Evolutionary conservation across 2,329 filamentous ascomycete genomes (phyloP).

Genomic region (Escovopsis sp.): DNA sequence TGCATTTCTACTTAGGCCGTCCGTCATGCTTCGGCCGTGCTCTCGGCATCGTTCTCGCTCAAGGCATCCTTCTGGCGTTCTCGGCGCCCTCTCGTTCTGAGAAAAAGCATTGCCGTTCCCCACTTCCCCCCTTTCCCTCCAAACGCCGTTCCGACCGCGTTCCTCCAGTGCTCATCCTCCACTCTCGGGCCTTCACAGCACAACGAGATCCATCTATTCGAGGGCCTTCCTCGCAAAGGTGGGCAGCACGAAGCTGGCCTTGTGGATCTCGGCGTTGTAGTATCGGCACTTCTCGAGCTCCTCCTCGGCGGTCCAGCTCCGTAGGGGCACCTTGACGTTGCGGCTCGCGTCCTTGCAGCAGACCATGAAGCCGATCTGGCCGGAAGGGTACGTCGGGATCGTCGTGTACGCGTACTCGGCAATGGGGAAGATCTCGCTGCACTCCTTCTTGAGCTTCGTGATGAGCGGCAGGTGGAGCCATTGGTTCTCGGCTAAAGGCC

Average conservation of each 20-base stretch:
- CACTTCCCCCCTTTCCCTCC: constrained; percentile 2
- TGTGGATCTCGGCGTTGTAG: constrained; percentile 95
- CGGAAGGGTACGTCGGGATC: constrained; percentile 96
- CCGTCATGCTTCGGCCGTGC: too few species aligned
- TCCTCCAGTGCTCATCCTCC: neutral
- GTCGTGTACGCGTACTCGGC: constrained; percentile 99
- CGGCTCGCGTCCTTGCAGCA: constrained; percentile 85
- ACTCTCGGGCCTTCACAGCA: neutral
- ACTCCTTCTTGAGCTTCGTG: constrained; percentile 87
- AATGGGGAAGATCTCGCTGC: constrained; percentile 91
- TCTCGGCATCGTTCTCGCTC: too few species aligned
- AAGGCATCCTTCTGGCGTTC: too few species aligned
- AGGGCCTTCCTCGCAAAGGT: constrained; percentile 77
- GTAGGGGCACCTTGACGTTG: constrained; percentile 73
- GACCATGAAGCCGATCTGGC: constrained; percentile 99
- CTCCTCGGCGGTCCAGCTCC: constrained; percentile 69
- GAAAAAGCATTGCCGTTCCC: too few species aligned
- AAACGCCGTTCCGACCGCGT: too few species aligned
- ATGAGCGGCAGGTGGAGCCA: constrained; percentile 96
- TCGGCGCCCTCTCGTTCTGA: too few species aligned
- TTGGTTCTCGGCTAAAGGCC: constrained; percentile 76
- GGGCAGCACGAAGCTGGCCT: constrained; percentile 83
- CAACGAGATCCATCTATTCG: constrained; percentile 32
- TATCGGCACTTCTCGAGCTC: constrained; percentile 89
- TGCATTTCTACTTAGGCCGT: too few species aligned